These are phyloP conservation scores for Pharnaceum exiguum DNA, from an alignment of 148 eudicot species.

Conservation along the genomic window DNA sequence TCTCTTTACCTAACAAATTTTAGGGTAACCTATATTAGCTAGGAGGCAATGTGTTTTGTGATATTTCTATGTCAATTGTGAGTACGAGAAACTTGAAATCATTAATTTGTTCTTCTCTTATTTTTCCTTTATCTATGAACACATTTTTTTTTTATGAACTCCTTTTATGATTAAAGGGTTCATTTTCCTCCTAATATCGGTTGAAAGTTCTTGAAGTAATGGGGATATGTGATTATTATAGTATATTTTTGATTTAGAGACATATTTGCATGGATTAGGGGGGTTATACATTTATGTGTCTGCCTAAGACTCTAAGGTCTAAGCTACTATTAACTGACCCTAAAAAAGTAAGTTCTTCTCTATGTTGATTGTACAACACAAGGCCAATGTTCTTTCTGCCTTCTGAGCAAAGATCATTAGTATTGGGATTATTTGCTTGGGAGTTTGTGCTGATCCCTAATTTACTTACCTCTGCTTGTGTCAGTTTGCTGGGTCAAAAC, in stretches of 20 bases:
- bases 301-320: neutral
- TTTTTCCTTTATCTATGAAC: no score
- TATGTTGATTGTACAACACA: constrained; percentile 47
- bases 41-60: no score
- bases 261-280: constrained; percentile 39
- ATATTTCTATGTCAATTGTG: no score
- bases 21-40: no score
- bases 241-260: constrained; percentile 3
- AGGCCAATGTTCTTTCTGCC: constrained; percentile 58
- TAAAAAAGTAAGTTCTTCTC: neutral
- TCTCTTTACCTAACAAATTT: no score
- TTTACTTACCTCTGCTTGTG: constrained; percentile 12
- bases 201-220: no score
- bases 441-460: constrained; percentile 40
- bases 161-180: no score
- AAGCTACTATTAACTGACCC: neutral
- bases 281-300: constrained; percentile 8
- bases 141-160: no score
- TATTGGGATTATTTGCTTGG: constrained; percentile 31
- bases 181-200: no score
- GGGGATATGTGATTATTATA: neutral
- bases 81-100: no score
- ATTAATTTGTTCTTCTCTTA: no score
- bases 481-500: constrained; percentile 24
- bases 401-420: constrained; percentile 2